Evolutionary conservation across 257 asterid genomes (phyloP).

Genomic region (Thymus quinquecostatus): DNA sequence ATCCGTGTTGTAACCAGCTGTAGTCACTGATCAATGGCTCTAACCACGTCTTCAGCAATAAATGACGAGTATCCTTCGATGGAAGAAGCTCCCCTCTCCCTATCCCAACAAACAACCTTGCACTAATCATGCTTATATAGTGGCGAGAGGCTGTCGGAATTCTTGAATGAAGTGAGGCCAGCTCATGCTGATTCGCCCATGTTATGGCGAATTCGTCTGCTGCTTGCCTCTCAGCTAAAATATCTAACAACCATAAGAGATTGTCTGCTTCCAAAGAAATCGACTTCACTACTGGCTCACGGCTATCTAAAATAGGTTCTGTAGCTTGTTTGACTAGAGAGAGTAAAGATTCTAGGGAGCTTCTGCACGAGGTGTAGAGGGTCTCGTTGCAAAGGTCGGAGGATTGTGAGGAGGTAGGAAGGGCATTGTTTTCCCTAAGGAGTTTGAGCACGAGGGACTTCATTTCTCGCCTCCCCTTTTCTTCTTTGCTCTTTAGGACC

Average conservation of each 20-base stretch:
- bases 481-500: slow-evolving; percentile 85
- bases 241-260: slow-evolving; percentile 83
- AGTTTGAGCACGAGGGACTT: slow-evolving; percentile 82
- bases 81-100: slow-evolving; percentile 93
- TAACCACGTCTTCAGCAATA: slow-evolving; percentile 74
- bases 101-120: slow-evolving; percentile 78
- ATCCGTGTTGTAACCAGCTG: slow-evolving; percentile 80
- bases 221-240: slow-evolving; percentile 63
- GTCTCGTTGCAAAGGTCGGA: slow-evolving; percentile 62
- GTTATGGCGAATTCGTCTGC: slow-evolving; percentile 74
- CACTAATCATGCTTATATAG: slow-evolving; percentile 75
- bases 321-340: slow-evolving; percentile 72
- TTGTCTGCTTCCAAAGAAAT: slow-evolving; percentile 75
- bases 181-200: slow-evolving; percentile 72
- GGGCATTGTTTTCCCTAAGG: slow-evolving; percentile 63
- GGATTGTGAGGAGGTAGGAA: slow-evolving; percentile 56
- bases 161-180: slow-evolving; percentile 61
- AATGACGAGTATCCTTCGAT: slow-evolving; percentile 66
- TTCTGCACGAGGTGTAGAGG: slow-evolving; percentile 63
- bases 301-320: slow-evolving; percentile 49
- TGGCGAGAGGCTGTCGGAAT: slow-evolving; percentile 56
- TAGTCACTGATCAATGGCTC: slow-evolving; percentile 84
- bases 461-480: slow-evolving; percentile 87
- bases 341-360: slow-evolving; percentile 55
- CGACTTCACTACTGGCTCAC: slow-evolving; percentile 49